Percentiles rank a stretch among this genome's conserved stretches.
Evolutionary conservation across 1,284 basidiomycete species (phyloP).

Genomic region (Rhodotorula sp.): DNA sequence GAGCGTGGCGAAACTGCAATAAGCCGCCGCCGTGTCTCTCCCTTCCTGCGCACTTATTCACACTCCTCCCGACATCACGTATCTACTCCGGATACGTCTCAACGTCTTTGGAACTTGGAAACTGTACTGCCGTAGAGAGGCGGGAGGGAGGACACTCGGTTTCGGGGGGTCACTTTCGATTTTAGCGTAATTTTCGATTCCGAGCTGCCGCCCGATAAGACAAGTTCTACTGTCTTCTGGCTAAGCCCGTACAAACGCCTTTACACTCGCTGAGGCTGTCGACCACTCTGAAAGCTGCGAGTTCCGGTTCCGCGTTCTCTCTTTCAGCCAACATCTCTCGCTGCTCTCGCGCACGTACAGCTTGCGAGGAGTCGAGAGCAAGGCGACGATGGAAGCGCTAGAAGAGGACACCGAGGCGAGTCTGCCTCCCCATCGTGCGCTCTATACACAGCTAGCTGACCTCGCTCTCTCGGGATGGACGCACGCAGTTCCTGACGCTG

Average conservation of each 20-base stretch:
- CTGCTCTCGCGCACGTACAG: too few species aligned
- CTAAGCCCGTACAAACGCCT: too few species aligned
- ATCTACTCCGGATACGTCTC: too few species aligned
- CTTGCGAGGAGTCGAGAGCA: not conserved
- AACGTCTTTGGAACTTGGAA: too few species aligned
- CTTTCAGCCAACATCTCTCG: too few species aligned
- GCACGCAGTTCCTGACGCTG: slow-evolving; percentile 31
- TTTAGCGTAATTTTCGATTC: not conserved
- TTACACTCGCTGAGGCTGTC: too few species aligned
- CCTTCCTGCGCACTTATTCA: too few species aligned
- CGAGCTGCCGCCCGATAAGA: not conserved
- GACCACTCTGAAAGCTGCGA: too few species aligned
- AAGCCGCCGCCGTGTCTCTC: not conserved
- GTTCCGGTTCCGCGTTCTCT: not conserved
- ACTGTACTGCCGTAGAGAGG: not conserved
- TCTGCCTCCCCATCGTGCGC: not conserved
- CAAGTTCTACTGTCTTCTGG: not conserved
- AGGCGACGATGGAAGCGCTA: slow-evolving; percentile 24
- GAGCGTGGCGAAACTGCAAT: slow-evolving; percentile 54
- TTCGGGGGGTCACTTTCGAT: not conserved
- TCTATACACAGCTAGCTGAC: too few species aligned
- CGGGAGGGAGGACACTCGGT: not conserved
- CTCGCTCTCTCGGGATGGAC: not conserved
- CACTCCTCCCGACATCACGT: too few species aligned
- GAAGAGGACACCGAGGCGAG: slow-evolving; percentile 28